Evolutionary conservation across 768 basidiomycete genomes (phyloP), one percentile per base, ranked within the genome.

Genomic region (Calocera cornea): DNA sequence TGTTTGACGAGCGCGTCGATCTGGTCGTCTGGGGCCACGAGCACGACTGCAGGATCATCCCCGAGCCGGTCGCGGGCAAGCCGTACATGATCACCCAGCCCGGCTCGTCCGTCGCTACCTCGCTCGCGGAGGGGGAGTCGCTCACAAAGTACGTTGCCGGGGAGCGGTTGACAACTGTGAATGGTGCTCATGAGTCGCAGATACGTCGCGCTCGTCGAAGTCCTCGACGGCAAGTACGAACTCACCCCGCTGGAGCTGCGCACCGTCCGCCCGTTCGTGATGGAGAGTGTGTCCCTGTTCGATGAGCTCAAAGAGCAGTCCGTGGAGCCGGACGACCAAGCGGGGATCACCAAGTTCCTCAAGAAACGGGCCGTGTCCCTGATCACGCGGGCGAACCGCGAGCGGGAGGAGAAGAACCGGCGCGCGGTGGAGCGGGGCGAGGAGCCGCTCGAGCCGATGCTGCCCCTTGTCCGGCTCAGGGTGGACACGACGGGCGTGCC

Each of bases 21-120:
- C 82, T 99, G 17, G 91, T 99, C 7, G 81, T 99, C 1, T 99
- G 97, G 97, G 97, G 97, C 7, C 97, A 99, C 75, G 97, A 99
- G 76, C 97, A 99, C 74, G 97, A 98, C 76, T 98, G 95, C 73
- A 85, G 95, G 34, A 90, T 95, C 66, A 80, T 86, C 1, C 95
- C 97, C 0, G 92, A 97, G 73, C 83, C 86, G 3, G 95, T 99
- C 8, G 87, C 92, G 2, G 93, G 91, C 14, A 95, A 95, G 76
- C 83, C 83, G 17, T 99, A 99, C 78, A 87, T 84, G 72, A 93
- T 99, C 73, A 84, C 87, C 1, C 97, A 99, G 76, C 97, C 97
- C 2, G 97, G 97, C 1, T 95, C 92, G 0, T 91, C 90, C 0
- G 87, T 99, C 1, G 97, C 97, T 0, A 99, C 97, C 0, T 92